These are phyloP conservation scores for Collybia sordida DNA, from an alignment of 768 basidiomycete genomes.

Conservation along the genomic window DNA sequence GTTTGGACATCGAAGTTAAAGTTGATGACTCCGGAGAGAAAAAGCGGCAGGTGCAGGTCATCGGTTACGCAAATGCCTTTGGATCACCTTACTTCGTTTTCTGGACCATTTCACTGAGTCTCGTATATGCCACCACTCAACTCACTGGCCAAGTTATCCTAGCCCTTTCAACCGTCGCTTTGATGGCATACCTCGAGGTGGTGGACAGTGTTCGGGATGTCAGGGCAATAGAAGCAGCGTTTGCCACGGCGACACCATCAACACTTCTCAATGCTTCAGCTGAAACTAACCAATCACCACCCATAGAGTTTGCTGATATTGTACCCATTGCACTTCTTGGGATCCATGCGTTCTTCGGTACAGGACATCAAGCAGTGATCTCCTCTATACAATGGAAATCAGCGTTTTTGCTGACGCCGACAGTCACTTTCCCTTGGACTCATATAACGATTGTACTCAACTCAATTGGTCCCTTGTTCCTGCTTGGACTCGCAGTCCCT, in stretches of 20 bases:
- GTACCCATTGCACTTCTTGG: slow-evolving; percentile 76
- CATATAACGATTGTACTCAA: slow-evolving; percentile 76
- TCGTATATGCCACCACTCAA: slow-evolving; percentile 69
- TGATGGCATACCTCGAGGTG: slow-evolving; percentile 79
- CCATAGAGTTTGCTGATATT: slow-evolving; percentile 63
- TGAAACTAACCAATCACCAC: slow-evolving; percentile 25
- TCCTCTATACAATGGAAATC: slow-evolving; percentile 95
- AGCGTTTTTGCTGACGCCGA: slow-evolving; percentile 79
- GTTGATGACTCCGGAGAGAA: slow-evolving; percentile 19
- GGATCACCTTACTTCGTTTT: slow-evolving; percentile 88
- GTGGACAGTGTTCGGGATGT: slow-evolving; percentile 82
- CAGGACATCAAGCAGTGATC: slow-evolving; percentile 90
- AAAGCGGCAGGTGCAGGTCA: slow-evolving; percentile 52
- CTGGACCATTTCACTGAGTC: slow-evolving; percentile 62
- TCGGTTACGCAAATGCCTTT: slow-evolving; percentile 89
- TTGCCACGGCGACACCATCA: slow-evolving; percentile 48
- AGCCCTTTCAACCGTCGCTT: slow-evolving; percentile 57
- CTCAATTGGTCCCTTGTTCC: slow-evolving; percentile 68
- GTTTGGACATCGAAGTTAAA: slow-evolving; percentile 58
- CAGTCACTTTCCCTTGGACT: slow-evolving; percentile 70
- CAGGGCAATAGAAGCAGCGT: slow-evolving; percentile 46
- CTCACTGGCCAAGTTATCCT: slow-evolving; percentile 83
- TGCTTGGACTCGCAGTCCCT: slow-evolving; percentile 65
- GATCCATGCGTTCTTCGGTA: slow-evolving; percentile 76
- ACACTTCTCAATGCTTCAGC: slow-evolving; percentile 35